A percentile compares a stretch with the other conserved stretches of the same genome.
Conservation (phyloP, 805 yeast species). For the Tetrapisispora arboricola region DNA sequence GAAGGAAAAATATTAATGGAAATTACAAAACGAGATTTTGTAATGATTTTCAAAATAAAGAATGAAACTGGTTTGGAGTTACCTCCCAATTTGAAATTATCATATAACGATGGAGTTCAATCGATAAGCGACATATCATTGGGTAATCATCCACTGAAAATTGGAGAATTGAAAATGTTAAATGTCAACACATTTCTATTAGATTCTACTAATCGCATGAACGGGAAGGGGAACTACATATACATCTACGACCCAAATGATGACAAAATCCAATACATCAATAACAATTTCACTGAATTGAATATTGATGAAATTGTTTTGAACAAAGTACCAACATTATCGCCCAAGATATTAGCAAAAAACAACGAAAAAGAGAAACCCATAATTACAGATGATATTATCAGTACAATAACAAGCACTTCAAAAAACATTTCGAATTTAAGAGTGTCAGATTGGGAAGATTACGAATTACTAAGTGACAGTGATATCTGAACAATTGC, state of each 20-base stretch:
- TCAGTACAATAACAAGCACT: conserved; percentile 11
- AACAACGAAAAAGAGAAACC: not conserved
- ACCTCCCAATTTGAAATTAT: conserved; percentile 8
- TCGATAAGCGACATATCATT: not conserved
- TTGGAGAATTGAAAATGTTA: not conserved
- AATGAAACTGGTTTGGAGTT: conserved; percentile 1
- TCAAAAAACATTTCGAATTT: not conserved
- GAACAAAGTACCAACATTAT: not conserved
- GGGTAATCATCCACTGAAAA: not conserved
- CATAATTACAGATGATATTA: conserved; percentile 7
- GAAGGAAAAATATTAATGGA: not conserved
- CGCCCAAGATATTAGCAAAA: not conserved
- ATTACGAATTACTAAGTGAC: conserved; percentile 21
- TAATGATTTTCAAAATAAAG: not conserved
- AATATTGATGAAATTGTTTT: not conserved
- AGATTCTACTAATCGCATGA: no score
- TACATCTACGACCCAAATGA: not conserved
- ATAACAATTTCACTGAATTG: not conserved
- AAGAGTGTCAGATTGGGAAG: conserved; percentile 13
- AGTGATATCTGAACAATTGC: conserved; percentile 15
- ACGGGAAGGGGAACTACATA: not conserved
- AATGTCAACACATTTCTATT: conserved; percentile 1
- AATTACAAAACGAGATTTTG: not conserved
- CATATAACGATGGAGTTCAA: not conserved
- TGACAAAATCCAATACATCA: not conserved